phyloP scores from a whole-genome alignment of 2,329 filamentous ascomycete species.

The Colletotrichum sojae region DNA sequence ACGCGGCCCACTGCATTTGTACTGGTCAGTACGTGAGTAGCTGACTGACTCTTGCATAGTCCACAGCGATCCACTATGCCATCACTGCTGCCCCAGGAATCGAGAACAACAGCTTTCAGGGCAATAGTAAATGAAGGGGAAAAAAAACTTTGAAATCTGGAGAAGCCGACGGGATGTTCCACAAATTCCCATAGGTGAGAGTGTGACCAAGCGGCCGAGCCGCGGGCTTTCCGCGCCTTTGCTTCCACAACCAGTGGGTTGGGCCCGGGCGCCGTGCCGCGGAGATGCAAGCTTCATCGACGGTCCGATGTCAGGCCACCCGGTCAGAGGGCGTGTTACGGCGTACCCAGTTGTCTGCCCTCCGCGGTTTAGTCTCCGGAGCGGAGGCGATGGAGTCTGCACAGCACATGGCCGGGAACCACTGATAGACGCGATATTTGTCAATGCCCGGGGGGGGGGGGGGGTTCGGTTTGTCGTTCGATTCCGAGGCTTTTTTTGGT shows the following conservation, averaged over 20 bases:
- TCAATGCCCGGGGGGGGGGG: conserved; percentile 14
- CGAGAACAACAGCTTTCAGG: background rate
- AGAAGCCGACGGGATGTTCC: background rate
- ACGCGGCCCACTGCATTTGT: background rate
- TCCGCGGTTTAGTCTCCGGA: conserved; percentile 30
- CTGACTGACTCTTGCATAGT: too few species aligned
- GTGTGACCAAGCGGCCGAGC: background rate
- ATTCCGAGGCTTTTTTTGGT: background rate
- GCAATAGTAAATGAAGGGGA: background rate
- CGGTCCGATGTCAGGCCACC: conserved; percentile 37
- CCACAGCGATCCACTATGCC: too few species aligned
- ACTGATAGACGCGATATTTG: conserved; percentile 26
- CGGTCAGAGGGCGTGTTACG: conserved; percentile 22
- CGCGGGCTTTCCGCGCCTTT: background rate
- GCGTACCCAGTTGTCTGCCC: conserved; percentile 20
- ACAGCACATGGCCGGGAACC: background rate
- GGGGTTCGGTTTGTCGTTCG: background rate
- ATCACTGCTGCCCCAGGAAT: too few species aligned
- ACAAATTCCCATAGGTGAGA: background rate
- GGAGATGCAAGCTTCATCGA: conserved; percentile 34
- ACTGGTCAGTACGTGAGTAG: too few species aligned
- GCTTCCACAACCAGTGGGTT: background rate
- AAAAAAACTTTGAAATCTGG: background rate
- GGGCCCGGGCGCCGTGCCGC: conserved; percentile 16
- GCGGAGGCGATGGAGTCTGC: conserved; percentile 1